Base-by-base conservation (phyloP, 2,329 filamentous ascomycete genomes). In the Teratosphaeria viscida region DNA sequence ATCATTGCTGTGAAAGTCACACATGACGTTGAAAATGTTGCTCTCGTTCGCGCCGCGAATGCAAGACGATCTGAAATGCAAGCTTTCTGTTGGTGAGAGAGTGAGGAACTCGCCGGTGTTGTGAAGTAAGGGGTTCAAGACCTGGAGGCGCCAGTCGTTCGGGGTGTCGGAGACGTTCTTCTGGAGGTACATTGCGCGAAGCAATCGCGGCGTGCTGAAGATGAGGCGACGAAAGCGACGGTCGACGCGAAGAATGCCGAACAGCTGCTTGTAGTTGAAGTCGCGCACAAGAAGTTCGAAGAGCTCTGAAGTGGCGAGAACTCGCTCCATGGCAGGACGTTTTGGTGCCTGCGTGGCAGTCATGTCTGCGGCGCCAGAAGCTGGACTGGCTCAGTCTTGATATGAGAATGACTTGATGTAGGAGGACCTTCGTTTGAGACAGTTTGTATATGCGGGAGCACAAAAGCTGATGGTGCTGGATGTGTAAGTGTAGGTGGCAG, bases 251-350 rank as follows among this genome's bases (percentile, higher is more conserved):
- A 32, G 27, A 12, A 54, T 19, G 52, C 14, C 52, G 52, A 54
- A 57, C 27, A 57, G 55, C 37, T 29, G 3, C 12, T 57, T 43
- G 55, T 43, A 57, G 47, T 57, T 53, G 26, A 57, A 57, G 14
- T 26, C 23, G 32, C 14, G 49, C 4, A 60, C 54, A 6, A 62
- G 60, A 27, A n/a, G 34, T 49, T 62, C 61, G 35, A 57, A 39
- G 11, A 62, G 57, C 49, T 60, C 59, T 11, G 43, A 10, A 26
- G 59, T 59, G 26, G 19, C 32, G 54, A 60, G 59, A 14, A 59
- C 52, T 23, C 49, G 56, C 6, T 35, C 32, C 11, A 26, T 39
- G 7, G 54, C 54, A 35, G 54, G 14, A 7, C n/a, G n/a, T 23
- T 49, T 5, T 23, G 43, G 43, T 49, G 19, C 43, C 5, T 49